Base-by-base conservation (phyloP, 345 rosid genomes). In the Zanthoxylum bungeanum region DNA sequence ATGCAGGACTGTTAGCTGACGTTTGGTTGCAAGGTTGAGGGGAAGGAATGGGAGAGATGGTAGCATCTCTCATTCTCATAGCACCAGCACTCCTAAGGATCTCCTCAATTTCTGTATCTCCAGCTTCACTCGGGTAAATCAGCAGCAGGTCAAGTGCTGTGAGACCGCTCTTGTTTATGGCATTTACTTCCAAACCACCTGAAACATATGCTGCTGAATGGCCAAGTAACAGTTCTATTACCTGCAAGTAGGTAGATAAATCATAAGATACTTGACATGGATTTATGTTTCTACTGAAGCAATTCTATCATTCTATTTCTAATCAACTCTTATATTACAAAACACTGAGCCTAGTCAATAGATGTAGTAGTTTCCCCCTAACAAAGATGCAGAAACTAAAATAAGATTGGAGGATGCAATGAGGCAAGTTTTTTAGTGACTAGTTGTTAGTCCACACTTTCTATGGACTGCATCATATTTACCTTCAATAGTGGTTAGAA, bases 81-180 rank as follows among this genome's bases (percentile, higher is more conserved):
- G 84, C 89, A 64, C 89, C 89, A 14, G 84, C 77, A 11, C 31
- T 25, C 4, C 12, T 70, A 65, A 84, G 85, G 64, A 70, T 78
- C 56, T 82, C 88, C 0, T 64, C 60, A 3, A 86, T 81, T 79
- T 87, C 88, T 71, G 83, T 71, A 25, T 88, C 87, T 0, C 88
- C 87, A 19, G 85, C 87, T 82, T 88, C 84, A 22, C 89, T 88
- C 21, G 86, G 86, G 74, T 84, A 81, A 21, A 85, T 84, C 66
- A 74, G 69, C n/a, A n/a, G n/a, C n/a, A n/a, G n/a, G n/a, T n/a
- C n/a, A n/a, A n/a, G n/a, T n/a, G n/a, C n/a, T n/a, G n/a, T n/a
- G n/a, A n/a, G n/a, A n/a, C n/a, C n/a, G n/a, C n/a, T n/a, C n/a
- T n/a, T n/a, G n/a, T n/a, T n/a, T n/a, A n/a, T n/a, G n/a, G n/a